Percentiles rank a stretch among this genome's conserved stretches.
Conservation (phyloP, 371 early-diverging fungal species). For the Haplosporangium sp. region DNA sequence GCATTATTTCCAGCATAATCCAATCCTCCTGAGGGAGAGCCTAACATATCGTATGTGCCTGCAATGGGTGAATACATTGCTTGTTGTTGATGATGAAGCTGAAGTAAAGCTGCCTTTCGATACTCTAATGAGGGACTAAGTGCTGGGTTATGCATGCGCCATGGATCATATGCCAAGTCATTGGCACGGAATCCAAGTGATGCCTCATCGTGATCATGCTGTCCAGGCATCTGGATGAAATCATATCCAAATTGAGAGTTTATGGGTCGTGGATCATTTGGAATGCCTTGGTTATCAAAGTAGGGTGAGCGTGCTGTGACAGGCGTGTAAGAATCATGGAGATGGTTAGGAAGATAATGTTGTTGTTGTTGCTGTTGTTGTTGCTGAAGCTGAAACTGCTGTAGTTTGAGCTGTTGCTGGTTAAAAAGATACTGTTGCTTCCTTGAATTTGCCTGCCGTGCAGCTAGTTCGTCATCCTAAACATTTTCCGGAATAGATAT, state of each 20-base stretch:
- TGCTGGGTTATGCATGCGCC: slow-evolving; percentile 29
- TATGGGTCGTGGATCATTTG: slow-evolving; percentile 33
- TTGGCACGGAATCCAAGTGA: slow-evolving; percentile 51
- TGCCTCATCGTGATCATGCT: slow-evolving; percentile 42
- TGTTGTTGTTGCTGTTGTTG: slow-evolving; percentile 49
- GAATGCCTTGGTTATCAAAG: slow-evolving; percentile 46
- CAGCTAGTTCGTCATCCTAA: slow-evolving; percentile 54
- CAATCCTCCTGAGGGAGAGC: slow-evolving; percentile 13
- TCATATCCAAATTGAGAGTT: slow-evolving; percentile 46
- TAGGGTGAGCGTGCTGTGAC: slow-evolving; percentile 52
- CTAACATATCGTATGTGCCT: slow-evolving; percentile 10
- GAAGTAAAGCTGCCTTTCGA: slow-evolving; percentile 28
- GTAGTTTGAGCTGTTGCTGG: slow-evolving; percentile 58
- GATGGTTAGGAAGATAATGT: not conserved
- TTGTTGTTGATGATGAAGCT: slow-evolving; percentile 46
- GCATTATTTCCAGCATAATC: slow-evolving; percentile 28
- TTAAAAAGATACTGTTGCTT: slow-evolving; percentile 50
- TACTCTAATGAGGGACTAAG: slow-evolving; percentile 38
- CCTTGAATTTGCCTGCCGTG: slow-evolving; percentile 52
- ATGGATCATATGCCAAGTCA: slow-evolving; percentile 47
- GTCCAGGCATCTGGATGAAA: slow-evolving; percentile 36
- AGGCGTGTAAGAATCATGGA: slow-evolving; percentile 48
- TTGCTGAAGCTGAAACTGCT: slow-evolving; percentile 55
- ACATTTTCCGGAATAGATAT: not conserved
- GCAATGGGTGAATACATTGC: slow-evolving; percentile 19